A percentile compares a stretch with the other conserved stretches of the same genome.
Evolutionary conservation across 371 early-diverging fungal species (phyloP).

Genomic region (Mortierella sp.): DNA sequence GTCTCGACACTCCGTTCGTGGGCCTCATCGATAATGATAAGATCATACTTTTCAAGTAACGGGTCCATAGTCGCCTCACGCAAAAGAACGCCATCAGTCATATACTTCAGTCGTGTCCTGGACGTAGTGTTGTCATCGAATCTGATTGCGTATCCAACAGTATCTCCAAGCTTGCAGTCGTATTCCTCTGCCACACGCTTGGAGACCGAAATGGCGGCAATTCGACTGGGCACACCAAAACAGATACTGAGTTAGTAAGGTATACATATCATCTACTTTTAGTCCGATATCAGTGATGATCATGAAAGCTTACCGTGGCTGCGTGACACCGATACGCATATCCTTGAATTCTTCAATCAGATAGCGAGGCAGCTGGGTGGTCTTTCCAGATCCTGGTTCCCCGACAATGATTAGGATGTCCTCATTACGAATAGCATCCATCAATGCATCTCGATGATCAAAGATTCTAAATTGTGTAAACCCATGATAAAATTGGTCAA

Average conservation of each 20-base stretch:
- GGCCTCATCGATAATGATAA: slow-evolving; percentile 93
- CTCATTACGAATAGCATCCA: slow-evolving; percentile 91
- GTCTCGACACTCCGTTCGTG: slow-evolving; percentile 96
- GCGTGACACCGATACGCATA: slow-evolving; percentile 93
- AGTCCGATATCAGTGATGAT: not conserved
- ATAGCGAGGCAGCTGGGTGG: slow-evolving; percentile 99
- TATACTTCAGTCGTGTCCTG: slow-evolving; percentile 81
- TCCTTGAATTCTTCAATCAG: slow-evolving; percentile 94
- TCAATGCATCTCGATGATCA: slow-evolving; percentile 90
- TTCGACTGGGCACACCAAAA: slow-evolving; percentile 64
- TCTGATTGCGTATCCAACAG: slow-evolving; percentile 90
- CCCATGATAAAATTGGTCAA: not conserved
- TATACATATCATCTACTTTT: not conserved
- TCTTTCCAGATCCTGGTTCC: slow-evolving; percentile 99
- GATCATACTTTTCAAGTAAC: slow-evolving; percentile 70
- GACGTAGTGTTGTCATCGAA: slow-evolving; percentile 78
- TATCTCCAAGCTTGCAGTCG: slow-evolving; percentile 66
- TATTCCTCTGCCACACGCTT: slow-evolving; percentile 86
- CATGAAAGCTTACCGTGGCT: slow-evolving; percentile 74
- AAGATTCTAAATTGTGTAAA: slow-evolving; percentile 61
- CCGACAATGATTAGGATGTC: slow-evolving; percentile 92
- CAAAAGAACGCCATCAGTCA: slow-evolving; percentile 95
- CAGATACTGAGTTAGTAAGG: not conserved
- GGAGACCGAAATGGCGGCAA: slow-evolving; percentile 94
- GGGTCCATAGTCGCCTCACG: slow-evolving; percentile 82